A percentile compares a stretch with the other conserved stretches of the same genome.
Evolutionary conservation across 2,329 filamentous ascomycete species (phyloP).

Genomic region (Hypoxylon sp.): DNA sequence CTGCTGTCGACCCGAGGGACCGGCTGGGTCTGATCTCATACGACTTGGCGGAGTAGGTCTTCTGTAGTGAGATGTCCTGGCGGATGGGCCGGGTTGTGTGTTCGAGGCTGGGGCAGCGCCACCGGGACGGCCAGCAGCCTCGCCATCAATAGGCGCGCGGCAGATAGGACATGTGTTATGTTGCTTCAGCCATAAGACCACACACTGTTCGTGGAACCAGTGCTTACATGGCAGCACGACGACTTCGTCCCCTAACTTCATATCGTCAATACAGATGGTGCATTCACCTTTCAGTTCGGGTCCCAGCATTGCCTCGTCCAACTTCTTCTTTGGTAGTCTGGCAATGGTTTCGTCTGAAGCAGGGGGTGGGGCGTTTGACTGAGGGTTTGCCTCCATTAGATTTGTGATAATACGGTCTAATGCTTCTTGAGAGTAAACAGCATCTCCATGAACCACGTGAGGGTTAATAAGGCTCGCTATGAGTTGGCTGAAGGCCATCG

Average conservation of each 20-base stretch:
- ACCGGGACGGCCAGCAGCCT: slow-evolving; percentile 48
- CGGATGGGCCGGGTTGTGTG: slow-evolving; percentile 31
- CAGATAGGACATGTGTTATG: slow-evolving; percentile 95
- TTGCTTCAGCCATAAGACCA: slow-evolving; percentile 86
- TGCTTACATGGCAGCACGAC: slow-evolving; percentile 88
- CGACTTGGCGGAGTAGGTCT: slow-evolving; percentile 42
- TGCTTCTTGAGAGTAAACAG: slow-evolving; percentile 91
- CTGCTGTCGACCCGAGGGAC: slow-evolving; percentile 34
- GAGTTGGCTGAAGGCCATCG: slow-evolving; percentile 65
- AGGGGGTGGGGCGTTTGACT: slow-evolving; percentile 84
- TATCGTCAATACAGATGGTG: slow-evolving; percentile 93
- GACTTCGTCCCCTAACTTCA: slow-evolving; percentile 80
- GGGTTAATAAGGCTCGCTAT: slow-evolving; percentile 68
- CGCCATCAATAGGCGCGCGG: slow-evolving; percentile 69
- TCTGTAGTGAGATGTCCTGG: slow-evolving; percentile 42
- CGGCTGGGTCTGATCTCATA: slow-evolving; percentile 43
- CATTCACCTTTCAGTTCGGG: slow-evolving; percentile 82
- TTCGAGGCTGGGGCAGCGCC: slow-evolving; percentile 30
- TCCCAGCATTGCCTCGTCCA: slow-evolving; percentile 79
- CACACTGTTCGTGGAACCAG: slow-evolving; percentile 91
- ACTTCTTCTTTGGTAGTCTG: slow-evolving; percentile 77
- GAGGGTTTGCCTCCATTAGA: slow-evolving; percentile 86
- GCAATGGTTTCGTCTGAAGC: slow-evolving; percentile 82
- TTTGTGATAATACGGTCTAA: slow-evolving; percentile 89
- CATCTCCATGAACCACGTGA: slow-evolving; percentile 76